These are phyloP conservation scores for Ochromonadaceae sp. DNA, from an alignment of 352 stramenopile species.

Conservation along the genomic window DNA sequence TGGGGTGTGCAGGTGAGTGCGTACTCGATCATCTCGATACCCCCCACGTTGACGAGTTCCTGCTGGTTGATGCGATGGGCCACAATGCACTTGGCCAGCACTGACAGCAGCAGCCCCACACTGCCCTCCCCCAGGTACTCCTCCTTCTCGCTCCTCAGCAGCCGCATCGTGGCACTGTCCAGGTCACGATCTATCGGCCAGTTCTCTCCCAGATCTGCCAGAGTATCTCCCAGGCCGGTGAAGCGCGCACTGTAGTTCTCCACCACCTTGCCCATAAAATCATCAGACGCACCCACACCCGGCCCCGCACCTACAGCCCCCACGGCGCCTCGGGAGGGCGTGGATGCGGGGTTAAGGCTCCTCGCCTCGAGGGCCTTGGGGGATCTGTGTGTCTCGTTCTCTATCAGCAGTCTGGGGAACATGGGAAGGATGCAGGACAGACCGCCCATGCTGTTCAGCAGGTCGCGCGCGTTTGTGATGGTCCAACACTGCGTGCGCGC, in stretches of 20 bases:
- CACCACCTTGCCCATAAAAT: too few relatives aligned
- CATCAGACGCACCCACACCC: too few relatives aligned
- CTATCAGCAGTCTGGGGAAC: conserved; percentile 6
- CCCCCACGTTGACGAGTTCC: background rate
- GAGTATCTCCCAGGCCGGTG: too few relatives aligned
- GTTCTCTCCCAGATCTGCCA: too few relatives aligned
- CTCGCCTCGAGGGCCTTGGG: too few relatives aligned
- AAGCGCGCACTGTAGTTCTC: too few relatives aligned
- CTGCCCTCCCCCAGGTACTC: background rate
- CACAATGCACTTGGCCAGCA: background rate
- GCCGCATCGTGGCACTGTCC: background rate
- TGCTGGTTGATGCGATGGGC: background rate
- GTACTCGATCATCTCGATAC: conserved; percentile 14
- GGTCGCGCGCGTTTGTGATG: background rate
- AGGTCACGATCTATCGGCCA: too few relatives aligned
- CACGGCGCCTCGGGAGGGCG: too few relatives aligned
- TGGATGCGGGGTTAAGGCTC: too few relatives aligned
- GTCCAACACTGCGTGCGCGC: background rate
- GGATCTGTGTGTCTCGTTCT: too few relatives aligned
- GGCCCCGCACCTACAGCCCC: too few relatives aligned
- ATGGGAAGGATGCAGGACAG: conserved; percentile 4
- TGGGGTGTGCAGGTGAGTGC: background rate
- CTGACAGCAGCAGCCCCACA: background rate
- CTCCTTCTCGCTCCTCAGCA: background rate
- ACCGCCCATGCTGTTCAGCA: background rate